Percentiles rank a stretch among this genome's conserved stretches.
These are phyloP conservation scores for Salvia sclarea DNA, from an alignment of 305 asterid genomes.

Conservation along the genomic window DNA sequence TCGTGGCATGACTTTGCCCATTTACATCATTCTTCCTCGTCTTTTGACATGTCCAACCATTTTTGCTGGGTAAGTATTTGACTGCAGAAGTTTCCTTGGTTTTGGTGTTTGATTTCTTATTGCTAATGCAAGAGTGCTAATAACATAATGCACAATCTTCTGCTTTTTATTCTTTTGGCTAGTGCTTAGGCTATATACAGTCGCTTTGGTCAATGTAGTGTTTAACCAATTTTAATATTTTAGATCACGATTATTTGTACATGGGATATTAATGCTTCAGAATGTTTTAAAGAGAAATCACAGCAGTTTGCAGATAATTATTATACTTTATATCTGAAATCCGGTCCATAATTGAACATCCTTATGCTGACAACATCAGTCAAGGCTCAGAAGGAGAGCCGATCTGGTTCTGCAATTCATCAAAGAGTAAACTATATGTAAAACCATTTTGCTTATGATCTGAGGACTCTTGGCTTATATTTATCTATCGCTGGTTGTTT, in stretches of 20 bases:
- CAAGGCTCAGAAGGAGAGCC: neutral
- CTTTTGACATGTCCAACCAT: constrained; percentile 84
- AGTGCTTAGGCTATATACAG: neutral
- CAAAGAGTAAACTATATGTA: neutral
- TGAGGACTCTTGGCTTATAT: neutral
- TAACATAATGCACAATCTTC: constrained; percentile 3
- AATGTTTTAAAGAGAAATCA: neutral
- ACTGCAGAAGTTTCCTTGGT: constrained; percentile 25
- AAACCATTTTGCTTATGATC: neutral
- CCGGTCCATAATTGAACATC: neutral
- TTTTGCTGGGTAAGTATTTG: constrained; percentile 72
- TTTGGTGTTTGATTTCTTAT: constrained; percentile 19
- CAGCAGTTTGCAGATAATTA: neutral
- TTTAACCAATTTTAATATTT: neutral
- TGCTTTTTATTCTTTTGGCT: neutral
- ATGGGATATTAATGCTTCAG: neutral
- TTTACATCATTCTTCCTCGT: constrained; percentile 76
- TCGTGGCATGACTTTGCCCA: constrained; percentile 68
- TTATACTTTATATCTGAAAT: neutral
- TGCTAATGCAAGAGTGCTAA: neutral
- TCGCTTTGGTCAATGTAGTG: neutral
- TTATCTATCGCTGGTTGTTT: neutral
- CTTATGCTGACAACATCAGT: neutral
- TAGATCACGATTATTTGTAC: neutral
- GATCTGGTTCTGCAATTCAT: neutral